Base-by-base conservation (phyloP, 1,139 yeast genomes). In the Wickerhamomyces sp. region DNA sequence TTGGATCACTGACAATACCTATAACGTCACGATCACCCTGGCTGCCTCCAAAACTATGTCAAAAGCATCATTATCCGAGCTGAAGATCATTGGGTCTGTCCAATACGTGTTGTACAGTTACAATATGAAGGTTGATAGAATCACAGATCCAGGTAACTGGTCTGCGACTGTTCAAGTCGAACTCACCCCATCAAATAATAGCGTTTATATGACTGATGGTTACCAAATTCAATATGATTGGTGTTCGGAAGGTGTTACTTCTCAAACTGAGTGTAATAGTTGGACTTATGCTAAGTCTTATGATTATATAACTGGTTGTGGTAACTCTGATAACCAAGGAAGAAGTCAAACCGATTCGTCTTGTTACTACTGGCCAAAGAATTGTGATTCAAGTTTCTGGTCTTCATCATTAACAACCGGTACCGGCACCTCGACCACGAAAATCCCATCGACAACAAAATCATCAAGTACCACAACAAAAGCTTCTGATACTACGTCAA, bases 11-110 rank as follows among this genome's bases (percentile, higher is more conserved):
- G 48, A 36, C n/a, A 33, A 46, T 11, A 38, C 23, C 18, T 54
- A 57, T 10, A 49, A 54, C 5, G 48, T 44, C 31, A 44, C 66
- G 26, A 45, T 67, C n/a, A 51, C 59, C 5, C 71, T 69, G 3
- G 53, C 57, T 29, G 54, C 52, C 4, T 51, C 56, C 27, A 67
- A 41, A 2, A 27, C 45, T 1, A 45, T 52, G 52, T 34, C 47
- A 6, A 42, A 40, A 35, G 15, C 34, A 2, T 45, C 54, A 6
- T 34, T 52, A 7, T 35, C 46, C 7, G 53, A 48, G 27, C 26
- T 52, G 42, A 54, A 51, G 35, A 37, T 54, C 18, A 47, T 47
- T 37, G 59, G 59, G 6, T 37, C 36, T 3, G 35, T 46, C n/a
- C 23, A 41, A 15, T 38, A 43, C 14, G 34, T 46, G 15, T 42